Percentiles rank a stretch among this genome's conserved stretches.
Evolutionary conservation across 306 rosid genomes (phyloP).

Genomic region (Pyrus pyrifolia): DNA sequence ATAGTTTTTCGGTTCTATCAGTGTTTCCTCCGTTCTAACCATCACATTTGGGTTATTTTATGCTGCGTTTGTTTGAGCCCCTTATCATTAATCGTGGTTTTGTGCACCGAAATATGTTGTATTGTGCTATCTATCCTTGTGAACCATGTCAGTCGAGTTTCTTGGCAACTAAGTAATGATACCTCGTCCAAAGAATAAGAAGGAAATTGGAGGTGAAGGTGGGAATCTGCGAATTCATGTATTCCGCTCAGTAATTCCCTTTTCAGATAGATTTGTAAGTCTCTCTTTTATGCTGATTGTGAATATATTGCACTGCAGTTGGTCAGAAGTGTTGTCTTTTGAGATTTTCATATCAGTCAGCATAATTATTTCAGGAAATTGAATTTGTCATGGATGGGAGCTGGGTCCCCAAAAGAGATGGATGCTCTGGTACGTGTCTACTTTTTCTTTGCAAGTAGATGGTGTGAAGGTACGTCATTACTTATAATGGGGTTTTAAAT

Average conservation of each 20-base stretch:
- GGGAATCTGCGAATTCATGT: neutral
- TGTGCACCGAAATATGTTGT: neutral
- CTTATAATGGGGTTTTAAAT: no score
- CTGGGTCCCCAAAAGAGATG: conserved; percentile 58
- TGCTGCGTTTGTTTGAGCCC: neutral
- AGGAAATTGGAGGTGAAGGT: conserved; percentile 30
- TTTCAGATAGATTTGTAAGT: conserved; percentile 16
- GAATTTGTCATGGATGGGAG: conserved; percentile 71
- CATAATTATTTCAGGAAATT: conserved; percentile 62
- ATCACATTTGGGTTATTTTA: neutral
- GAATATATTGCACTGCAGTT: neutral
- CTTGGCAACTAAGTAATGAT: conserved; percentile 70
- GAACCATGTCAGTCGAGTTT: conserved; percentile 49
- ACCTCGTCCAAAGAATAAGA: conserved; percentile 37
- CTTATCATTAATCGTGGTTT: neutral
- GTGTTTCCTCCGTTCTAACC: neutral
- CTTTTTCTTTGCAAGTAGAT: neutral
- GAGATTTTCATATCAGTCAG: conserved; percentile 1
- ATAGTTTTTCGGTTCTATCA: neutral
- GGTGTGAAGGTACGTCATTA: no score
- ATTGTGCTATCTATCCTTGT: conserved; percentile 17
- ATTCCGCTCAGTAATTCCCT: no score
- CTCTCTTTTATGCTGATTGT: conserved; percentile 5
- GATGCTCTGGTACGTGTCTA: conserved; percentile 58
- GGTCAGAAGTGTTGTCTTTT: neutral